phyloP scores from a whole-genome alignment of 2,329 filamentous ascomycete species.

The Botrytis tulipae region DNA sequence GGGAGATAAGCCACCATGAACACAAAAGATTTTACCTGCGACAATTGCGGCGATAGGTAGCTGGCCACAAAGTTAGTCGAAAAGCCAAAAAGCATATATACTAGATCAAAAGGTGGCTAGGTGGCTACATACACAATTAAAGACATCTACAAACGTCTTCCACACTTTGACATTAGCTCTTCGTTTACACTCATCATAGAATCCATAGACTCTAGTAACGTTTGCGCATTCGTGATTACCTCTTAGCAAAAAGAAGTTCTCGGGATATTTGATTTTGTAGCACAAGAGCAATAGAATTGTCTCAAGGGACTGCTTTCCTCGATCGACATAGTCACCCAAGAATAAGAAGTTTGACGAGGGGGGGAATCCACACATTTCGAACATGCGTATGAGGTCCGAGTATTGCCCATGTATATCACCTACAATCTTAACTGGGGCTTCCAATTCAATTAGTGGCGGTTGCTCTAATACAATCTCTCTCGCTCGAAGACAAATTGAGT shows the following conservation, averaged over 20 bases:
- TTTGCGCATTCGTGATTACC: conserved; percentile 98
- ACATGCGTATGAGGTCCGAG: conserved; percentile 92
- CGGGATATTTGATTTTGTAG: conserved; percentile 96
- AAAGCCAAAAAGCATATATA: background rate
- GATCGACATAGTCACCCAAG: conserved; percentile 92
- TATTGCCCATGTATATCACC: conserved; percentile 97
- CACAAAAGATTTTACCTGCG: conserved; percentile 95
- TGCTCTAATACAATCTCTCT: conserved; percentile 89
- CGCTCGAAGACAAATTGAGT: conserved; percentile 84
- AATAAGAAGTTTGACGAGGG: conserved; percentile 91
- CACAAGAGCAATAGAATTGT: conserved; percentile 89
- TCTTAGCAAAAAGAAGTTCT: conserved; percentile 93
- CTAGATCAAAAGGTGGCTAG: background rate
- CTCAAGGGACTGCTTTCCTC: conserved; percentile 92
- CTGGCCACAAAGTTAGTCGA: conserved; percentile 29
- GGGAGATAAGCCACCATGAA: conserved; percentile 91
- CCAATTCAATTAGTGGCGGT: conserved; percentile 85
- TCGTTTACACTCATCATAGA: conserved; percentile 97
- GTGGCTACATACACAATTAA: conserved; percentile 63
- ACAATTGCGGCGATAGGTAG: conserved; percentile 96
- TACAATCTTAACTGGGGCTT: conserved; percentile 95
- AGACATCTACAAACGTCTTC: conserved; percentile 97
- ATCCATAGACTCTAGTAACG: conserved; percentile 92
- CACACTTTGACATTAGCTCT: conserved; percentile 95
- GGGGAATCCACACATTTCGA: conserved; percentile 97